phyloP scores from a whole-genome alignment of 768 basidiomycete species.

The Suillus clintonianus region DNA sequence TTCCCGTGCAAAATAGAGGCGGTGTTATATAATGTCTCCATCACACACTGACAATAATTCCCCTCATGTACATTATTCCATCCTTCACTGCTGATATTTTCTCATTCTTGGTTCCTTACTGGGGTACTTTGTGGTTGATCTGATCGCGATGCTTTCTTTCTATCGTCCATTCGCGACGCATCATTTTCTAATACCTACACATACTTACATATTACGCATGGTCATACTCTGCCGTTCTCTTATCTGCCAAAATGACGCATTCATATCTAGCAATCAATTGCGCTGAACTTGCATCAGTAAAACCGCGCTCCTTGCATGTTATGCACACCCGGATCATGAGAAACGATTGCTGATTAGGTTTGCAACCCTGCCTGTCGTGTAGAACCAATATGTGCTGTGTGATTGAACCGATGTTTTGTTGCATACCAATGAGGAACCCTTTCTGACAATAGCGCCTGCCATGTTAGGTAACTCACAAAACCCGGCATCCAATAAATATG shows the following conservation, averaged over 20 bases:
- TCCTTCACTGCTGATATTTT: conserved; percentile 11
- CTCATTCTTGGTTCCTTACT: conserved; percentile 24
- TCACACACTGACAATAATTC: not conserved
- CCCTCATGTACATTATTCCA: conserved; percentile 23
- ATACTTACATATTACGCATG: conserved; percentile 3
- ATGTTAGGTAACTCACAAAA: not conserved
- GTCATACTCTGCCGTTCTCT: not conserved
- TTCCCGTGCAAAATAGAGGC: conserved; percentile 46
- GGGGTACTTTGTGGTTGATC: conserved; percentile 17
- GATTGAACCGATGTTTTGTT: not conserved
- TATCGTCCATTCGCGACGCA: conserved; percentile 28
- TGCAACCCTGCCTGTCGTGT: not conserved
- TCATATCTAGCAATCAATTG: not conserved
- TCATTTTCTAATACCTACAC: conserved; percentile 3
- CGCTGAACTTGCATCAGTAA: not conserved
- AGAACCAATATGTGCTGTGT: not conserved
- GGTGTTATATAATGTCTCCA: conserved; percentile 17
- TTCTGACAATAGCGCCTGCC: not conserved
- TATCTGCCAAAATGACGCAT: not conserved
- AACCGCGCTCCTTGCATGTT: not conserved
- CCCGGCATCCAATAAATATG: not conserved
- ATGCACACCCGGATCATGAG: not conserved
- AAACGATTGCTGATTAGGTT: not conserved
- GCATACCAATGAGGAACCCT: no score
- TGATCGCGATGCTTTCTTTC: conserved; percentile 24